Conservation (phyloP, 2,329 filamentous ascomycete genomes). For the Penicillium rolfsii region DNA sequence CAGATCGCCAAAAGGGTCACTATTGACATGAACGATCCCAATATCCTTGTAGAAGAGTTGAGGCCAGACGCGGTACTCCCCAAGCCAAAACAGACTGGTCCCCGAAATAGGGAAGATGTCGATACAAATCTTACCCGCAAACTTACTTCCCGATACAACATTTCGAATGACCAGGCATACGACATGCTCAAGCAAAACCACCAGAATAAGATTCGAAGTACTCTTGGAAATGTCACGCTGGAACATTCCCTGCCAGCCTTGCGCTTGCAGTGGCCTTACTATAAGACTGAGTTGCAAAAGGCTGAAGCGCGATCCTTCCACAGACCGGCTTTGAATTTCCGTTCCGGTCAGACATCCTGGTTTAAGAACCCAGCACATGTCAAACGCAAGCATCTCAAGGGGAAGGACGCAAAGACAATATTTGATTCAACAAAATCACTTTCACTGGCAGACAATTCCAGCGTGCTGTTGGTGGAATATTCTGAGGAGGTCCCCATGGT, state of each 20-base stretch:
- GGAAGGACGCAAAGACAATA: conserved; percentile 74
- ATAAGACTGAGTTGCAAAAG: conserved; percentile 77
- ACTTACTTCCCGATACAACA: conserved; percentile 83
- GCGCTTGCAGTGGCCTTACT: conserved; percentile 93
- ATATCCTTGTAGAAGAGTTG: conserved; percentile 79
- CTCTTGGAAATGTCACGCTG: conserved; percentile 85
- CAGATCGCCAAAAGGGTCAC: conserved; percentile 76
- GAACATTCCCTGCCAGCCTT: conserved; percentile 92
- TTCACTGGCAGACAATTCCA: conserved; percentile 85
- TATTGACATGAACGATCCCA: conserved; percentile 85
- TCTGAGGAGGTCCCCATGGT: conserved; percentile 91
- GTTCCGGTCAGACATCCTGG: conserved; percentile 68
- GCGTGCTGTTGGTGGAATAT: conserved; percentile 87
- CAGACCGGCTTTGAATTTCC: conserved; percentile 75
- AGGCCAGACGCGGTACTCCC: conserved; percentile 67
- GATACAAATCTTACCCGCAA: conserved; percentile 72
- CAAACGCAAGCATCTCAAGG: conserved; percentile 82
- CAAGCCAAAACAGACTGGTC: conserved; percentile 43
- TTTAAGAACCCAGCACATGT: conserved; percentile 73
- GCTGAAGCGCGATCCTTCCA: conserved; percentile 81
- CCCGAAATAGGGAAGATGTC: conserved; percentile 58
- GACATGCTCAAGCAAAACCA: conserved; percentile 96
- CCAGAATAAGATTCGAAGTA: conserved; percentile 92
- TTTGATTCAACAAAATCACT: conserved; percentile 82
- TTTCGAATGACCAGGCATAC: conserved; percentile 95